Conservation (phyloP, 208 protist species). For the Leptomonas pyrrhocoris region DNA sequence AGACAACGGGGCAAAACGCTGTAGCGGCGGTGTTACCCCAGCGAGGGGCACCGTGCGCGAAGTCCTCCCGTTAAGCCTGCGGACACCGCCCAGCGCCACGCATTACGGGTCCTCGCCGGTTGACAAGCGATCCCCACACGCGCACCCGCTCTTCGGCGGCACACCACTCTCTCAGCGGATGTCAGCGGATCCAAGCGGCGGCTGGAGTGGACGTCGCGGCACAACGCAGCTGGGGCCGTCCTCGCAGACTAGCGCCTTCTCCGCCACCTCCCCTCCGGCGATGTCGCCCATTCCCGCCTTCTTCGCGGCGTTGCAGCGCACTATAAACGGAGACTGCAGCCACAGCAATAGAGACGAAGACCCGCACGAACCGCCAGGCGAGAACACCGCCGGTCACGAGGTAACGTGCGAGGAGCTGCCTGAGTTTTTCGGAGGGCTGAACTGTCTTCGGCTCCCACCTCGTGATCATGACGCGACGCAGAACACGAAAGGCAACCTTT, state of each 20-base stretch:
- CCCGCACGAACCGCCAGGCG: neutral
- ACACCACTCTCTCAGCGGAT: neutral
- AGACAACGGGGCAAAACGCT: neutral
- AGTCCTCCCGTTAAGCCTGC: neutral
- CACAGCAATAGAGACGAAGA: neutral
- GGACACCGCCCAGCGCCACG: neutral
- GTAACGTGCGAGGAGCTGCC: slow-evolving; percentile 16
- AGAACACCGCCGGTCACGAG: neutral
- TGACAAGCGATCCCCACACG: neutral
- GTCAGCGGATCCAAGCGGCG: neutral
- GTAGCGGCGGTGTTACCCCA: no score
- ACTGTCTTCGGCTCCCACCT: slow-evolving; percentile 8
- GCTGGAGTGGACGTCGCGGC: neutral
- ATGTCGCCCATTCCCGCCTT: slow-evolving; percentile 25
- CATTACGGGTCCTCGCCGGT: neutral
- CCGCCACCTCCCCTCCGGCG: neutral
- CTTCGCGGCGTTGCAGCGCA: slow-evolving; percentile 24
- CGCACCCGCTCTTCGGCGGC: neutral
- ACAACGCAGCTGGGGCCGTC: slow-evolving; percentile 6
- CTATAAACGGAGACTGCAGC: neutral
- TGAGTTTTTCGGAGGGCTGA: slow-evolving; percentile 5
- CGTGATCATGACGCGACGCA: neutral
- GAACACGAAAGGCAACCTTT: neutral
- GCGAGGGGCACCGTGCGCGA: neutral
- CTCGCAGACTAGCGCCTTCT: neutral